Evolutionary conservation across 148 eudicot species (phyloP).

Genomic region (Oxyria digyna): DNA sequence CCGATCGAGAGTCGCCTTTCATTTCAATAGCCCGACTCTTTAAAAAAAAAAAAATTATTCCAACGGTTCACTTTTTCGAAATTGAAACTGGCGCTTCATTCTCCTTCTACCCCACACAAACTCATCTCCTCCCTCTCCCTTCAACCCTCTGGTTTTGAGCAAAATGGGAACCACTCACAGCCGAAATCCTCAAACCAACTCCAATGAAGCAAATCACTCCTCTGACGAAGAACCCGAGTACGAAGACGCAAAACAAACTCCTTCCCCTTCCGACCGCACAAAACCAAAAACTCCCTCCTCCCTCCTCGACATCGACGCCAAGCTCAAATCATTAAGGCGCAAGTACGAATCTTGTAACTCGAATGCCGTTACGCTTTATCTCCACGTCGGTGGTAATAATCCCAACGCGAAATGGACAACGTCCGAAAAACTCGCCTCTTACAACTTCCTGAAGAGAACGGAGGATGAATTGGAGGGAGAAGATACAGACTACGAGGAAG

Average conservation of each 20-base stretch:
- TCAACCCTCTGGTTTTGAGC: not conserved
- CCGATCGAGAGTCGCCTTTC: no score
- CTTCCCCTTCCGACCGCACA: conserved; percentile 11
- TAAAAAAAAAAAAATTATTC: no score
- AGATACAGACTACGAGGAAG: conserved; percentile 19
- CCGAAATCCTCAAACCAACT: conserved; percentile 10
- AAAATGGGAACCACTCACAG: conserved; percentile 61
- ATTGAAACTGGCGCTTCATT: not conserved
- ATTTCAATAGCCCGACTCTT: no score
- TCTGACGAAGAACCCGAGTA: conserved; percentile 34
- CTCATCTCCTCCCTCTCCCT: not conserved
- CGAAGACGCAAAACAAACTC: conserved; percentile 24
- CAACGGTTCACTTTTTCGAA: not conserved
- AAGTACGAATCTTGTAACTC: conserved; percentile 32
- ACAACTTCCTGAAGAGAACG: conserved; percentile 24
- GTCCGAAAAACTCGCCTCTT: conserved; percentile 40
- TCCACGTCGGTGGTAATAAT: conserved; percentile 67
- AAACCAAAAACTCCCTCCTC: conserved; percentile 15
- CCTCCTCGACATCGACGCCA: conserved; percentile 44
- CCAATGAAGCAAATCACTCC: not conserved
- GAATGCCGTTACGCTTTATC: conserved; percentile 52
- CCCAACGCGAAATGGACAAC: conserved; percentile 73
- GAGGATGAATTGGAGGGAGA: conserved; percentile 17
- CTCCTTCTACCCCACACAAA: not conserved
- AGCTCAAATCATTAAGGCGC: conserved; percentile 44